These are phyloP conservation scores for Thalassiosira pacifica DNA, from an alignment of 352 stramenopile species.

Conservation along the genomic window DNA sequence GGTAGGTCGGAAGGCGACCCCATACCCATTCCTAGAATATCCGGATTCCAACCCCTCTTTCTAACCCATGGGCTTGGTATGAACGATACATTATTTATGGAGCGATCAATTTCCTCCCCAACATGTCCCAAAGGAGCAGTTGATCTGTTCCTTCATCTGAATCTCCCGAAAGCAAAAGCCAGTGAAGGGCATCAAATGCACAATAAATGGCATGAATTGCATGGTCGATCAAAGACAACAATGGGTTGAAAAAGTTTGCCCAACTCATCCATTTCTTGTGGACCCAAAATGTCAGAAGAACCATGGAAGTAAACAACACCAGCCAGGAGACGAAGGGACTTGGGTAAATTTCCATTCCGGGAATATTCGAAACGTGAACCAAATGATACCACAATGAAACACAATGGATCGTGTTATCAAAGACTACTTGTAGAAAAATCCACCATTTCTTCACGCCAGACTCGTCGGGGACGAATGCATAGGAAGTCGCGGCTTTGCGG, in stretches of 20 bases:
- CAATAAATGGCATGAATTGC: too few relatives aligned
- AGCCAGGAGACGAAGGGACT: not conserved
- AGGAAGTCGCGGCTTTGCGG: not conserved
- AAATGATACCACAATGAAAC: not conserved
- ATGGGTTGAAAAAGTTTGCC: not conserved
- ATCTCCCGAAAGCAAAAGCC: too few relatives aligned
- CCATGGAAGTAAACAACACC: not conserved
- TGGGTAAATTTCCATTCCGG: not conserved
- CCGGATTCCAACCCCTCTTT: too few relatives aligned
- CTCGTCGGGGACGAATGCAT: not conserved
- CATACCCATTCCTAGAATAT: too few relatives aligned
- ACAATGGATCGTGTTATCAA: not conserved
- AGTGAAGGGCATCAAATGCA: too few relatives aligned
- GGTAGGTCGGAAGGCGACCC: too few relatives aligned
- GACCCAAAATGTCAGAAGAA: not conserved
- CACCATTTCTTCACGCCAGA: not conserved
- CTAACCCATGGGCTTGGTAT: too few relatives aligned
- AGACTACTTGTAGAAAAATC: not conserved
- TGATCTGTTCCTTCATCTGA: too few relatives aligned
- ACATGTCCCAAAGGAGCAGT: too few relatives aligned
- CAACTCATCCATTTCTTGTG: not conserved
- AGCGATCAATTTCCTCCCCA: too few relatives aligned
- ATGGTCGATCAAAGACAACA: too few relatives aligned
- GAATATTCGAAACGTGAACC: not conserved
- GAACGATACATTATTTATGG: too few relatives aligned